Percentiles rank a stretch among this genome's conserved stretches.
phyloP scores from a whole-genome alignment of 139 green algal genomes.

The Chlorella sp. region DNA sequence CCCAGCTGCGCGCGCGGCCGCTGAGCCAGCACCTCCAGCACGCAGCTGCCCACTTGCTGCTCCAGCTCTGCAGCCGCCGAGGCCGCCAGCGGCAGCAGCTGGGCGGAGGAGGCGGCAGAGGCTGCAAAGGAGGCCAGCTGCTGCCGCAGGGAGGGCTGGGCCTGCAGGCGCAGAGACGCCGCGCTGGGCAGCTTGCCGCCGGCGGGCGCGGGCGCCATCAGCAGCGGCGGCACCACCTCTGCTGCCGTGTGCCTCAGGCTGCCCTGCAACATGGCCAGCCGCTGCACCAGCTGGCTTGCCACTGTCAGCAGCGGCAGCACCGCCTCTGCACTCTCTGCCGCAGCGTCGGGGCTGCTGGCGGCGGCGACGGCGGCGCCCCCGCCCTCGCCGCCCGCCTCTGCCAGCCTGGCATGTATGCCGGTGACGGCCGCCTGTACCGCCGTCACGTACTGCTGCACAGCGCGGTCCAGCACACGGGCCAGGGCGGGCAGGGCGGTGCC shows the following conservation, averaged over 20 bases:
- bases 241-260: slow-evolving; percentile 38
- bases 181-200: slow-evolving; percentile 9
- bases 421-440: slow-evolving; percentile 26
- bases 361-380: slow-evolving; percentile 38
- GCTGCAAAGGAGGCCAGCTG: slow-evolving; percentile 19
- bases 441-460: slow-evolving; percentile 51
- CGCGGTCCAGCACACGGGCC: slow-evolving; percentile 60
- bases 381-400: slow-evolving; percentile 31
- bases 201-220: background rate
- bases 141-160: slow-evolving; percentile 37
- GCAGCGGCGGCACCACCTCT: slow-evolving; percentile 10
- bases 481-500: slow-evolving; percentile 74
- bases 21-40: slow-evolving; percentile 20
- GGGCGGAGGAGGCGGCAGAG: background rate
- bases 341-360: background rate
- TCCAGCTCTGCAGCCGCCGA: background rate
- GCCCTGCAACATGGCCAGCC: slow-evolving; percentile 47
- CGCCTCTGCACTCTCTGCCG: slow-evolving; percentile 32
- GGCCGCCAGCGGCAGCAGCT: slow-evolving; percentile 22
- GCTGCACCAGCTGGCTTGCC: slow-evolving; percentile 38
- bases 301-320: slow-evolving; percentile 66
- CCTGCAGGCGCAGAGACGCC: slow-evolving; percentile 12
- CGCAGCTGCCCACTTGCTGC: background rate
- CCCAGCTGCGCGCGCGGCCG: slow-evolving; percentile 20
- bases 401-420: background rate